Percentiles rank a stretch among this genome's conserved stretches.
phyloP scores from a whole-genome alignment of 176 grass and related monocot genomes.

The Carex scoparia region DNA sequence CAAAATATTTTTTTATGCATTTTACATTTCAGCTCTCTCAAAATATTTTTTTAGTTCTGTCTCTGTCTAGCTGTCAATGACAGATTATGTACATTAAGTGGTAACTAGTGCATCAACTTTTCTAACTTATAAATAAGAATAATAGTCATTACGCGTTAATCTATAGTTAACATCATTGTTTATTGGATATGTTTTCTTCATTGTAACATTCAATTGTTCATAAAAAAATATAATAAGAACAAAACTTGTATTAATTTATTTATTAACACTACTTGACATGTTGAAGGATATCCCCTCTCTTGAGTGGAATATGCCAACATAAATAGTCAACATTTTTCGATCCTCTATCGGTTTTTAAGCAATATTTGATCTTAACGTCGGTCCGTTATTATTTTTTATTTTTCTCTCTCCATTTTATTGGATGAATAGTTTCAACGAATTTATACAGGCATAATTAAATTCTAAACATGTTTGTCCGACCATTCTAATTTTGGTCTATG shows the following conservation, averaged over 20 bases:
- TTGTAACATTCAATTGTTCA: neutral
- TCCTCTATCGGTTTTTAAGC: neutral
- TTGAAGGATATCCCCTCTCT: neutral
- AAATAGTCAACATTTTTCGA: neutral
- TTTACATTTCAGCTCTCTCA: no score
- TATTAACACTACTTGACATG: neutral
- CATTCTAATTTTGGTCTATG: no score
- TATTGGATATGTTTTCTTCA: neutral
- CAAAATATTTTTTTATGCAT: no score
- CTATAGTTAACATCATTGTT: neutral
- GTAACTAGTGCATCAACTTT: neutral
- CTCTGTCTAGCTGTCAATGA: no score
- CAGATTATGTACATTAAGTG: no score
- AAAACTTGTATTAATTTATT: neutral
- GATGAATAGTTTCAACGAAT: neutral
- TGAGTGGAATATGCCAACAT: neutral
- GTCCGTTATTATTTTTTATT: neutral
- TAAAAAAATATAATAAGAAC: neutral
- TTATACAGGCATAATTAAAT: no score
- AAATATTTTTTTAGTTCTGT: no score
- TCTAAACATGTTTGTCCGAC: no score
- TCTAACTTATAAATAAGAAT: neutral
- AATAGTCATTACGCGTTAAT: neutral
- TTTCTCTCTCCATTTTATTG: neutral
- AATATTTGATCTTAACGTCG: neutral